Evolutionary conservation across 495 filamentous ascomycete genomes (phyloP).

Genomic region (Tuber borchii): DNA sequence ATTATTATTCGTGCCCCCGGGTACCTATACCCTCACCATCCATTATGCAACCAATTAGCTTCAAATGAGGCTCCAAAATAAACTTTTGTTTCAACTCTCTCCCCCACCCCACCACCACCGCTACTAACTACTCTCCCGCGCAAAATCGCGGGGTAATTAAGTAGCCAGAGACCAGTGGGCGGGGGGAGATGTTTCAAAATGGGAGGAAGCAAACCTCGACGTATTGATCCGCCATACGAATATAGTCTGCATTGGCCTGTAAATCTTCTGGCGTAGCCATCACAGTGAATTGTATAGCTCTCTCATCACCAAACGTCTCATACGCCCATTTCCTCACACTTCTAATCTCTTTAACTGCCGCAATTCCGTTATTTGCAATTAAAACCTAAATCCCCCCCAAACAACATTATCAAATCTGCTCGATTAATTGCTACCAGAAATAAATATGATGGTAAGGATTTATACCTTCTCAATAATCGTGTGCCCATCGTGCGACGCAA

Average conservation of each 20-base stretch:
- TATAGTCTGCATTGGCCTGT: slow-evolving; percentile 95
- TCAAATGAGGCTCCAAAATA: not conserved
- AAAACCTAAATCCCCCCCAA: slow-evolving; percentile 59
- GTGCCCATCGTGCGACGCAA: slow-evolving; percentile 80
- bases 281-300: slow-evolving; percentile 96
- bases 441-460: not conserved
- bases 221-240: slow-evolving; percentile 98
- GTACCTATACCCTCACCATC: slow-evolving; percentile 50
- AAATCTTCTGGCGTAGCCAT: slow-evolving; percentile 99
- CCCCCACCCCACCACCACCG: not conserved
- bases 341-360: slow-evolving; percentile 96
- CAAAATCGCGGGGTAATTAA: not conserved
- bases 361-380: slow-evolving; percentile 99
- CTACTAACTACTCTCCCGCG: not conserved
- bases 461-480: slow-evolving; percentile 95
- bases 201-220: slow-evolving; percentile 61
- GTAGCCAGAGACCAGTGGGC: not conserved
- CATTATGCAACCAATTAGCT: not conserved
- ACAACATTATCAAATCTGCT: not conserved
- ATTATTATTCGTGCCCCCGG: slow-evolving; percentile 99
- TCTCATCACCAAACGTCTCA: slow-evolving; percentile 96
- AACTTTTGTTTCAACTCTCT: not conserved
- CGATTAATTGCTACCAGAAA: not conserved
- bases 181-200: not conserved
- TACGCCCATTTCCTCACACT: slow-evolving; percentile 99